Evolutionary conservation across 2,329 filamentous ascomycete species (phyloP).

Genomic region (Fusarium kyushuense): DNA sequence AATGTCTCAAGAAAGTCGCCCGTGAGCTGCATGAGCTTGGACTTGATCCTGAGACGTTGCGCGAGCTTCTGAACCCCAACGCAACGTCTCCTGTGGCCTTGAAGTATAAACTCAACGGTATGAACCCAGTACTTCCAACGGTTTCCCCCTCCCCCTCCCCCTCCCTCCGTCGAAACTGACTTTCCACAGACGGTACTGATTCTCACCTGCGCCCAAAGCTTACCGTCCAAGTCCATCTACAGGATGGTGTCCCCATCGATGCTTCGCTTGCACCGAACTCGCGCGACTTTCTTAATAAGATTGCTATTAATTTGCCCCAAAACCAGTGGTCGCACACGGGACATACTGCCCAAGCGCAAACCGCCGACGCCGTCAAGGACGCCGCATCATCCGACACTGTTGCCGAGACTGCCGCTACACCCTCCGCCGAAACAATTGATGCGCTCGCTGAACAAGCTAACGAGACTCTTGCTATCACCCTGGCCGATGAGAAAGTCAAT

Average conservation of each 20-base stretch:
- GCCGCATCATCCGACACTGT: slow-evolving; percentile 1
- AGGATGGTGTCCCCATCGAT: slow-evolving; percentile 75
- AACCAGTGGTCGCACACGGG: slow-evolving; percentile 22
- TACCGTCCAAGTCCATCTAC: slow-evolving; percentile 75
- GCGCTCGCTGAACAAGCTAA: slow-evolving; percentile 23
- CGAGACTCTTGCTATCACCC: slow-evolving; percentile 23
- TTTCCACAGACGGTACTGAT: slow-evolving; percentile 52
- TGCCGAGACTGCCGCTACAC: slow-evolving; percentile 2
- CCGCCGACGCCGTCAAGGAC: slow-evolving; percentile 11
- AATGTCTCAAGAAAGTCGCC: slow-evolving; percentile 85
- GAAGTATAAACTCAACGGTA: slow-evolving; percentile 68
- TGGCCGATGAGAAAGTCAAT: background rate
- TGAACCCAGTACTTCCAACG: slow-evolving; percentile 18
- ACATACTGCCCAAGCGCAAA: slow-evolving; percentile 7
- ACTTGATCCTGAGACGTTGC: slow-evolving; percentile 77
- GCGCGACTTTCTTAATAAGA: slow-evolving; percentile 70
- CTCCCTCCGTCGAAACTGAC: slow-evolving; percentile 12
- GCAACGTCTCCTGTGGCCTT: slow-evolving; percentile 61
- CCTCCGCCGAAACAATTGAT: slow-evolving; percentile 14
- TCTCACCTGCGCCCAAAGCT: slow-evolving; percentile 74
- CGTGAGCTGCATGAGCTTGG: slow-evolving; percentile 77
- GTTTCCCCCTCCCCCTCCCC: background rate
- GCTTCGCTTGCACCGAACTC: slow-evolving; percentile 76
- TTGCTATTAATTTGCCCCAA: slow-evolving; percentile 61
- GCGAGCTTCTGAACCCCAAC: slow-evolving; percentile 69